Evolutionary conservation across 345 rosid genomes (phyloP).

Genomic region (Arabidopsis arenosa): DNA sequence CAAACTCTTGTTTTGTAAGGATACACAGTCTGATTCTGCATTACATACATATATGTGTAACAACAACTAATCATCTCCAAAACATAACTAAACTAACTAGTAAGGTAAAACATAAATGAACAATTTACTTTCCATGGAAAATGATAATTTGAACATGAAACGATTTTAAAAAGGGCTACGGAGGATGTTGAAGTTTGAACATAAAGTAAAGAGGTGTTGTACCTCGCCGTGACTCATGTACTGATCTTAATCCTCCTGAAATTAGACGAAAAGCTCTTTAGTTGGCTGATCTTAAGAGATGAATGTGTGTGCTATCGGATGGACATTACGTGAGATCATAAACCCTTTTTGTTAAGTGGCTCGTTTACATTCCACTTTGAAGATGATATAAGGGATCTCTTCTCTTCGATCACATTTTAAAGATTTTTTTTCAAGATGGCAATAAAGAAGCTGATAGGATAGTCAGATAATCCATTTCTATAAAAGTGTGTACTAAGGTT

Average conservation of each 20-base stretch:
- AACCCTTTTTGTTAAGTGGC: background rate
- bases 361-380: background rate
- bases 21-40: no score
- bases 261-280: background rate
- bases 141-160: background rate
- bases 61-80: no score
- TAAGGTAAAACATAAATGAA: background rate
- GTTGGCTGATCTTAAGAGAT: background rate
- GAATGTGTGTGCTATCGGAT: background rate
- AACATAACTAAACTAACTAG: no score
- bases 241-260: background rate
- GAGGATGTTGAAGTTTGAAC: background rate
- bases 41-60: no score
- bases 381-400: background rate
- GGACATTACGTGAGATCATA: background rate
- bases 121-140: background rate
- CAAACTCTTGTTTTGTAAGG: no score
- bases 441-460: background rate
- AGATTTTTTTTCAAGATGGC: background rate
- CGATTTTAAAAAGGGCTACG: background rate
- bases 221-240: background rate
- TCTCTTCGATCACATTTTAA: background rate
- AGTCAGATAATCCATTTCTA: background rate
- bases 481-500: slow-evolving; percentile 2
- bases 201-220: background rate